phyloP scores from a whole-genome alignment of 1,284 basidiomycete species.

The Tylopilus orsonianus region DNA sequence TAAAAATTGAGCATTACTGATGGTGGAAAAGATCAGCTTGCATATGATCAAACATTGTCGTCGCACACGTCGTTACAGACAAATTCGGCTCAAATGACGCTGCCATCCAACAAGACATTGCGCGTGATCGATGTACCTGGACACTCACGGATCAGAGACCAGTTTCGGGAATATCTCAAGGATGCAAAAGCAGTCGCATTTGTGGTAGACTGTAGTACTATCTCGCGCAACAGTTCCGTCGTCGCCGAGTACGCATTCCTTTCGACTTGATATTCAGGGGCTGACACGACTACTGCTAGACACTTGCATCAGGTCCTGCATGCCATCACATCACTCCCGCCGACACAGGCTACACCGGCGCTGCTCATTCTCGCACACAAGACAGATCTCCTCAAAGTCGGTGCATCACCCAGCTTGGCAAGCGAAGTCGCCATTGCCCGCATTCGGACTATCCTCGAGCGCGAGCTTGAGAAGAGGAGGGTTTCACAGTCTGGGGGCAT shows the following conservation, averaged over 20 bases:
- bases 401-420: conserved; percentile 43
- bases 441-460: conserved; percentile 72
- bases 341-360: conserved; percentile 58
- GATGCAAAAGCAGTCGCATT: conserved; percentile 68
- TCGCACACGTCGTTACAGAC: conserved; percentile 75
- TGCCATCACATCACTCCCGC: conserved; percentile 67
- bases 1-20: conserved; percentile 29
- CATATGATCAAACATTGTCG: conserved; percentile 59
- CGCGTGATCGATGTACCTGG: conserved; percentile 73
- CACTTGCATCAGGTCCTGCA: conserved; percentile 71
- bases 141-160: conserved; percentile 71
- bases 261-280: neutral
- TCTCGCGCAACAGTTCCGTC: conserved; percentile 67
- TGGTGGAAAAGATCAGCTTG: conserved; percentile 46
- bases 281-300: conserved; percentile 38
- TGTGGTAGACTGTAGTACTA: conserved; percentile 71
- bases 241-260: conserved; percentile 73
- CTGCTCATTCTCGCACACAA: conserved; percentile 75
- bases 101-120: conserved; percentile 44
- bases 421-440: conserved; percentile 61
- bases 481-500: conserved; percentile 61
- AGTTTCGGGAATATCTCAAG: conserved; percentile 62
- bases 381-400: conserved; percentile 62
- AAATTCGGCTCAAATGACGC: conserved; percentile 51
- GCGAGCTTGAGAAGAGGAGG: conserved; percentile 76